Percentiles rank a stretch among this genome's conserved stretches.
Conservation (phyloP, 805 yeast genomes). For the Candida khao-thaluensis region DNA sequence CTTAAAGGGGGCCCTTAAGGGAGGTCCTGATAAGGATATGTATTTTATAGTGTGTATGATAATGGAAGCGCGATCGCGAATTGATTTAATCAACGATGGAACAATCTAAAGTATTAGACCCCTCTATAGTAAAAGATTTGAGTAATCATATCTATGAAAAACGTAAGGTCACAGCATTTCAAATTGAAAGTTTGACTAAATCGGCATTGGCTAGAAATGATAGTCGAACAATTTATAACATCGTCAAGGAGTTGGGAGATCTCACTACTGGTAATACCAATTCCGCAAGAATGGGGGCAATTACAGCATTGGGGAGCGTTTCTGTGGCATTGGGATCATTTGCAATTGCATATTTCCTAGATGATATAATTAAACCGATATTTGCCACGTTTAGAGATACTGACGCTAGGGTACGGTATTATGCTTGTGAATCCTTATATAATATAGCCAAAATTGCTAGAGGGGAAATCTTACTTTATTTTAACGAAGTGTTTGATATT, state of each 20-base stretch:
- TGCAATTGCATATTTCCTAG: conserved; percentile 80
- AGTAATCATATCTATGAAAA: conserved; percentile 47
- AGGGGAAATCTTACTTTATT: conserved; percentile 87
- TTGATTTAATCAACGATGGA: not conserved
- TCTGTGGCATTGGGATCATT: conserved; percentile 87
- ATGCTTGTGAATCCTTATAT: conserved; percentile 93
- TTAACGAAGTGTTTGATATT: conserved; percentile 93
- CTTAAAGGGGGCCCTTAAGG: no score
- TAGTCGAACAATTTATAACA: conserved; percentile 54
- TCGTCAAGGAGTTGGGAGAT: conserved; percentile 77
- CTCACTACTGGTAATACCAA: conserved; percentile 68
- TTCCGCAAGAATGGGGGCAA: conserved; percentile 86
- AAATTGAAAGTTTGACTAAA: conserved; percentile 75
- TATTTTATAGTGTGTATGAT: not conserved
- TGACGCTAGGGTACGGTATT: conserved; percentile 94
- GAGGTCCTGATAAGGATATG: no score
- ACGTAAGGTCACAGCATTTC: conserved; percentile 51
- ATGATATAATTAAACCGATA: conserved; percentile 87
- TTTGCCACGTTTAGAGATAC: conserved; percentile 95
- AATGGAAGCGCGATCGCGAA: no score
- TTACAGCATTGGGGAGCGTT: conserved; percentile 93
- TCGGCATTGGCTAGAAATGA: conserved; percentile 62
- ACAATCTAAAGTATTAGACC: conserved; percentile 24
- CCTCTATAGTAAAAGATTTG: conserved; percentile 39
- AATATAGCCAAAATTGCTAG: conserved; percentile 96